Percentiles rank a stretch among this genome's conserved stretches.
Conservation (phyloP, 306 rosid species). For the Ziziphus jujuba region DNA sequence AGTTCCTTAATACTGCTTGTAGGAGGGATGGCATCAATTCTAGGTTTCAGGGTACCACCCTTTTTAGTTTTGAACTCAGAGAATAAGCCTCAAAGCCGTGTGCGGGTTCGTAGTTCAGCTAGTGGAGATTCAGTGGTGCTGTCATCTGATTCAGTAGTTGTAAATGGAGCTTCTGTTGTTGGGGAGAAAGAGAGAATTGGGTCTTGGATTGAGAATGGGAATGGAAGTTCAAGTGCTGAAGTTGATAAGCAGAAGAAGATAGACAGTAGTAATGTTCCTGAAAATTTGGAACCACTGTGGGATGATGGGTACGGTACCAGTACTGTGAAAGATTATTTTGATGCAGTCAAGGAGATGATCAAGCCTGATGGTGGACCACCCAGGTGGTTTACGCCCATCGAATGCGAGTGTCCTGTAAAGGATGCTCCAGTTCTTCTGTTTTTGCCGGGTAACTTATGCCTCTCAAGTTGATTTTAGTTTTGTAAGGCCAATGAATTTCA, state of each 20-base stretch:
- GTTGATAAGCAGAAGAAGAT: conserved; percentile 23
- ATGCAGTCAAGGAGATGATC: conserved; percentile 48
- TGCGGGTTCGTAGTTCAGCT: conserved; percentile 38
- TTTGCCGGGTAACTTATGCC: conserved; percentile 65
- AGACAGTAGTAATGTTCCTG: conserved; percentile 18
- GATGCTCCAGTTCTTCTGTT: conserved; percentile 69
- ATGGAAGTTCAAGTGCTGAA: conserved; percentile 26
- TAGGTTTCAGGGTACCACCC: conserved; percentile 38
- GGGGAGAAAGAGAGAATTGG: conserved; percentile 36
- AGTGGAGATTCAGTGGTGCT: conserved; percentile 30
- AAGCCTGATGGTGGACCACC: conserved; percentile 77
- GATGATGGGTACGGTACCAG: conserved; percentile 81
- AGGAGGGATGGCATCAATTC: conserved; percentile 49
- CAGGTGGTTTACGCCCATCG: conserved; percentile 85
- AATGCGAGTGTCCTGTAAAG: conserved; percentile 45
- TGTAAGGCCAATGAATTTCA: not conserved
- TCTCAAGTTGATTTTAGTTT: not conserved
- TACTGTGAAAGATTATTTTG: conserved; percentile 72
- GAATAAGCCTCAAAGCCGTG: conserved; percentile 23
- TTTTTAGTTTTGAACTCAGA: conserved; percentile 17
- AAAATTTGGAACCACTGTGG: conserved; percentile 62
- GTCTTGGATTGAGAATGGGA: conserved; percentile 31
- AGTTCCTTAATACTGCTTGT: conserved; percentile 5
- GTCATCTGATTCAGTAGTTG: conserved; percentile 43
- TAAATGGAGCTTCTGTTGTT: conserved; percentile 39